Evolutionary conservation across 331 rosid genomes (phyloP), one percentile per base, ranked within the genome.

Genomic region (Erythrophleum ivorense): DNA sequence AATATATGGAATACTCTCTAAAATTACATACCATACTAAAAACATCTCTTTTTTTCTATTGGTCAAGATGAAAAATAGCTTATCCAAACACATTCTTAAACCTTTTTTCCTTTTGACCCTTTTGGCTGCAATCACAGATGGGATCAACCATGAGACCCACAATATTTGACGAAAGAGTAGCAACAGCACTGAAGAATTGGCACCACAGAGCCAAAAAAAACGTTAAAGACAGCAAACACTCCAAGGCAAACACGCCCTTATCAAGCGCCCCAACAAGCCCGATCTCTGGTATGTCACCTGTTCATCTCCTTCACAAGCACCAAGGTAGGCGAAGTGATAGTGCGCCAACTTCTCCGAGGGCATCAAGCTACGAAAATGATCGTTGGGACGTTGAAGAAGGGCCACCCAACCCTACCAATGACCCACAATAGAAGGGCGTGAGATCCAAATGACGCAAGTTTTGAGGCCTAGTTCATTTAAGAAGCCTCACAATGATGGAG

Each of bases 111-210:
- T 43, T 43, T 5, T 46, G 55, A 50, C 6, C 18, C 11, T 33
- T 83, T 71, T 81, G 60, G 29, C 66, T 40, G 54, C 1, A 21
- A 24, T 45, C 14, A 18, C 86, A 95, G 97, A 95, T 95, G 98
- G 98, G 98, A 5, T 71, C 97, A 15, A 87, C 71, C 45, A 91
- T 93, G 98, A 95, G 73, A 64, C 89, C 89, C 3, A 90, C 92
- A 16, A 82, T 93, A 43, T 91, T 95, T 82, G 84, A 95, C 18
- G 89, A 91, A 2, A 79, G 45, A 79, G 92, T 91, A 21, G 96
- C 93, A 52, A 6, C 78, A 13, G 96, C 97, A 18, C 81, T 95
- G 58, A 89, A 83, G 83, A 81, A 73, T 1, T 93, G 97, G 98
- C 94, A 86, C 81, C 78, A 52, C 73, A 54, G 81, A 2, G 97